These are phyloP conservation scores for Ramularia collo-cygni DNA, from an alignment of 2,329 filamentous ascomycete species.

Conservation along the genomic window DNA sequence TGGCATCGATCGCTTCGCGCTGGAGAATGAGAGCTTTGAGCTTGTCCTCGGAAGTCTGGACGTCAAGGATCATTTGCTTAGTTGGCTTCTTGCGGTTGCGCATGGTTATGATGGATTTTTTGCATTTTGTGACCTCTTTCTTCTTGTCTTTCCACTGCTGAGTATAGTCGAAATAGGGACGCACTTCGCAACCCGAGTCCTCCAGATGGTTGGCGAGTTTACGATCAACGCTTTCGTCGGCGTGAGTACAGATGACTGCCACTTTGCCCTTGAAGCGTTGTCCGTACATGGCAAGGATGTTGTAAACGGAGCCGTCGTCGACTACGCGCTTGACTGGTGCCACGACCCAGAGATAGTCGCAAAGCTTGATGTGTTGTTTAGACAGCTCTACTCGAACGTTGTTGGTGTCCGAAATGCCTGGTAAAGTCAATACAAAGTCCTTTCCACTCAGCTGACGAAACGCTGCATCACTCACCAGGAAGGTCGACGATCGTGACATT, in stretches of 20 bases:
- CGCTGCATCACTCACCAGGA: slow-evolving; percentile 8
- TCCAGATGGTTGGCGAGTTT: neutral
- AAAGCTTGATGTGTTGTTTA: slow-evolving; percentile 2
- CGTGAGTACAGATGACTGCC: slow-evolving; percentile 5
- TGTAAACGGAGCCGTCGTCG: slow-evolving; percentile 6
- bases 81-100: too few species aligned
- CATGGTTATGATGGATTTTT: too few species aligned
- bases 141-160: too few species aligned
- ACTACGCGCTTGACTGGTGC: slow-evolving; percentile 5
- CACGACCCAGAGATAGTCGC: slow-evolving; percentile 12
- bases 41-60: too few species aligned
- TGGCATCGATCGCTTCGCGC: too few species aligned
- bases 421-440: neutral
- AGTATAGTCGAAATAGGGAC: too few species aligned
- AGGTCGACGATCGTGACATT: slow-evolving; percentile 11
- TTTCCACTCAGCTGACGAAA: too few species aligned
- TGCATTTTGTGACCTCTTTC: too few species aligned
- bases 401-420: slow-evolving; percentile 13
- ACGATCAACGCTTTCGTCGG: slow-evolving; percentile 4
- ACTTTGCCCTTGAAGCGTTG: slow-evolving; percentile 3
- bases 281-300: slow-evolving; percentile 3
- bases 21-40: too few species aligned
- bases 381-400: slow-evolving; percentile 5
- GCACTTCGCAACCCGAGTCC: too few species aligned
- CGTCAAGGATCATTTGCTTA: too few species aligned